Percentiles rank a stretch among this genome's conserved stretches.
Evolutionary conservation across 169 alveolate species (phyloP).

Genomic region (Plasmodium fragile): DNA sequence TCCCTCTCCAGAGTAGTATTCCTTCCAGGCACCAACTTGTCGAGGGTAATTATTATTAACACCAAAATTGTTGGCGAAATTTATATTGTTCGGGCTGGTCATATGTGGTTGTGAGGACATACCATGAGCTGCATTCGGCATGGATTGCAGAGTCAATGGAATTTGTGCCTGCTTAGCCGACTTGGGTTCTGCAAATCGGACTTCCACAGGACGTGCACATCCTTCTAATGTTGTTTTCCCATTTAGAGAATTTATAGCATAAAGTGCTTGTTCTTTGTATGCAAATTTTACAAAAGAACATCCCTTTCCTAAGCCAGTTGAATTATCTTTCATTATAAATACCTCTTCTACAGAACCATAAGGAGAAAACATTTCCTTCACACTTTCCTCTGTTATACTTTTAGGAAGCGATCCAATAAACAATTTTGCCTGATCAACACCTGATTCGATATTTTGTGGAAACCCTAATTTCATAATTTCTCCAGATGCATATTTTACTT

Average conservation of each 20-base stretch:
- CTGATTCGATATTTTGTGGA: constrained; percentile 84
- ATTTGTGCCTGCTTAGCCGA: constrained; percentile 75
- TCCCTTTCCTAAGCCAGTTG: constrained; percentile 89
- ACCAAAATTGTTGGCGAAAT: constrained; percentile 25
- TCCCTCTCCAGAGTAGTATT: constrained; percentile 91
- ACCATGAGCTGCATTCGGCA: constrained; percentile 68
- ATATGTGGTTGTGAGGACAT: constrained; percentile 49
- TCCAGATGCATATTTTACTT: constrained; percentile 92
- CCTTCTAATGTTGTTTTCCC: constrained; percentile 89
- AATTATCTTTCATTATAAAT: constrained; percentile 89
- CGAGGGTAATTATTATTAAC: constrained; percentile 86
- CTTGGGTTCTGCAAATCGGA: constrained; percentile 91
- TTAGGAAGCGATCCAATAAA: constrained; percentile 93
- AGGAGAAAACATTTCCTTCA: constrained; percentile 86
- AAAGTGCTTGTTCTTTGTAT: constrained; percentile 92
- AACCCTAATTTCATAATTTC: constrained; percentile 91
- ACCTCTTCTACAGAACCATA: constrained; percentile 91
- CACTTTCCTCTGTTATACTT: constrained; percentile 86
- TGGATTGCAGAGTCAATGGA: constrained; percentile 46
- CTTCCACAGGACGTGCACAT: constrained; percentile 91
- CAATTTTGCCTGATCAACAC: constrained; percentile 88
- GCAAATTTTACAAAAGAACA: constrained; percentile 92
- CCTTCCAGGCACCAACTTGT: constrained; percentile 90
- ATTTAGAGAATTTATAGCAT: constrained; percentile 87
- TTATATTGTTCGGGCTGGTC: constrained; percentile 61